Evolutionary conservation across 2,329 filamentous ascomycete species (phyloP).

Genomic region (Alternaria solani): DNA sequence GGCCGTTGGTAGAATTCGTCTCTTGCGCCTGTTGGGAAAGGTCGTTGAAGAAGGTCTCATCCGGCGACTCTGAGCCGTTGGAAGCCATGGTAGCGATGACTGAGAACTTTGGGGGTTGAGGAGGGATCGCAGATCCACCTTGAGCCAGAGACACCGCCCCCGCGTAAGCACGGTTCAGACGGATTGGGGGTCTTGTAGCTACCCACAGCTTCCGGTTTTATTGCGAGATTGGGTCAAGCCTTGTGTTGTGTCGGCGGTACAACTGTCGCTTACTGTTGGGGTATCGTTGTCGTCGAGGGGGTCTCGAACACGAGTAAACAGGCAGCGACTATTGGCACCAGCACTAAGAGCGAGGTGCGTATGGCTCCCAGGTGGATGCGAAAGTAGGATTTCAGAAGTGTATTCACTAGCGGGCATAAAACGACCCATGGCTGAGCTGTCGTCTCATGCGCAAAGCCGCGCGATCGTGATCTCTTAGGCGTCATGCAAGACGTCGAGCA

Average conservation of each 20-base stretch:
- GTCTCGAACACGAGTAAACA: conserved; percentile 11
- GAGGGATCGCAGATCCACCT: conserved; percentile 16
- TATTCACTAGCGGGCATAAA: conserved; percentile 17
- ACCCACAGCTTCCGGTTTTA: conserved; percentile 1
- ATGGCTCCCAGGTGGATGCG: conserved; percentile 6
- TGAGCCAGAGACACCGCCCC: conserved; percentile 13
- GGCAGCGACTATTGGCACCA: conserved; percentile 19
- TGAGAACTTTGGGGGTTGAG: conserved; percentile 8
- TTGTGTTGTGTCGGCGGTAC: background rate
- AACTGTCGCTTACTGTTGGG: background rate
- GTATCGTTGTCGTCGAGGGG: conserved; percentile 5
- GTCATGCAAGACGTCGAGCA: conserved; percentile 22
- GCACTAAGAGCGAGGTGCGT: conserved; percentile 5
- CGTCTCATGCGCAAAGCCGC: conserved; percentile 25
- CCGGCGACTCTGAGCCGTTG: conserved; percentile 47
- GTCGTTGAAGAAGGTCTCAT: conserved; percentile 65
- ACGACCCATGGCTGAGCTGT: conserved; percentile 22
- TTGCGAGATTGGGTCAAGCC: background rate
- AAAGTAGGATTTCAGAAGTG: background rate
- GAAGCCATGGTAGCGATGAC: conserved; percentile 37
- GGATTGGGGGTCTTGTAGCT: conserved; percentile 1
- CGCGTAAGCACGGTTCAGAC: conserved; percentile 29
- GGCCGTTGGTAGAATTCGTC: conserved; percentile 50
- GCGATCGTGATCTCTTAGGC: conserved; percentile 31
- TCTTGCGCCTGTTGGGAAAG: conserved; percentile 55